phyloP scores from a whole-genome alignment of 202 grass and related monocot genomes.

The Carex arenaria region DNA sequence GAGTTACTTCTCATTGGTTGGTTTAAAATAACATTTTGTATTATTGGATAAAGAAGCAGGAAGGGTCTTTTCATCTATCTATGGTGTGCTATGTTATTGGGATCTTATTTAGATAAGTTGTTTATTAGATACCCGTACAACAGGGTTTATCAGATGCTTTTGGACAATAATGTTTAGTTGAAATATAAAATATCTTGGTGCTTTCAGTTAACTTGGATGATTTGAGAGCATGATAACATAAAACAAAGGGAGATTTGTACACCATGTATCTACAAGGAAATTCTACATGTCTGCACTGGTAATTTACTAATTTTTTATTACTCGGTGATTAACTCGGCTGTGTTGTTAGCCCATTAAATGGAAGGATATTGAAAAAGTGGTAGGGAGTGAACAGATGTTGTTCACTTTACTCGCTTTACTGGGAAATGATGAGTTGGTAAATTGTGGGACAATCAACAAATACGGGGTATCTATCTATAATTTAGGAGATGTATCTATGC shows the following conservation, averaged over 20 bases:
- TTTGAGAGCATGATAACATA: constrained; percentile 13
- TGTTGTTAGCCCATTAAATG: not conserved
- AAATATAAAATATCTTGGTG: constrained; percentile 9
- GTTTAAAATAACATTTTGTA: constrained; percentile 6
- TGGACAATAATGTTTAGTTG: constrained; percentile 19
- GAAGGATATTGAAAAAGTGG: not conserved
- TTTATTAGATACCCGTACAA: constrained; percentile 11
- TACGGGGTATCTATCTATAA: not conserved
- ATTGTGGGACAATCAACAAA: constrained; percentile 2
- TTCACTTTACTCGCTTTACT: not conserved
- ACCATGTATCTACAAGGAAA: constrained; percentile 23
- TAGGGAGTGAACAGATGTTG: not conserved
- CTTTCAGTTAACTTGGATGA: not conserved
- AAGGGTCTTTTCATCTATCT: constrained; percentile 15
- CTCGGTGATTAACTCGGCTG: constrained; percentile 1
- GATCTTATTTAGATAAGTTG: constrained; percentile 23
- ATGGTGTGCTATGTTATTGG: constrained; percentile 3
- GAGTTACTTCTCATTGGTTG: constrained; percentile 2
- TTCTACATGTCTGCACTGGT: not conserved
- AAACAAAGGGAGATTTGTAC: constrained; percentile 6
- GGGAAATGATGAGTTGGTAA: not conserved
- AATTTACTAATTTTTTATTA: constrained; percentile 16
- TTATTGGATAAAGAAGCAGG: constrained; percentile 11
- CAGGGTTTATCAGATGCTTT: constrained; percentile 20
- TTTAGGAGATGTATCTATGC: not conserved